Conservation (phyloP, 805 yeast species). For the Kuraishia borneana region DNA sequence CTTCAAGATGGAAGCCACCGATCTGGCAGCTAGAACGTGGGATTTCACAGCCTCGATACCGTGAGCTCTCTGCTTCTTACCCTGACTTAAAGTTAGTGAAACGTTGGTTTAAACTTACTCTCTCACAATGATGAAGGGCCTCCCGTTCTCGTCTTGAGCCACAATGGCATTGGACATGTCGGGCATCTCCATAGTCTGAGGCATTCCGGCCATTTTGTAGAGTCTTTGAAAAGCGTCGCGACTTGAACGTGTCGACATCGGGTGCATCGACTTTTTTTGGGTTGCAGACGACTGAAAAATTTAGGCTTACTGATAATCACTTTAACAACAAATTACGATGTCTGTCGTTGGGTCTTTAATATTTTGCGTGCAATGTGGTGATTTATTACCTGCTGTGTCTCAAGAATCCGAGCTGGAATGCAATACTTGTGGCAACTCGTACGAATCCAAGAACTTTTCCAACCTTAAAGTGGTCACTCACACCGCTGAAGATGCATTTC, state of each 20-base stretch:
- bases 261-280: background rate
- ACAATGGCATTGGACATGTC: conserved; percentile 97
- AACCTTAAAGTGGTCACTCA: conserved; percentile 78
- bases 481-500: conserved; percentile 90
- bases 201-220: conserved; percentile 9
- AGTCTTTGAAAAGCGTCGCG: background rate
- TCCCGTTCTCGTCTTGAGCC: conserved; percentile 98
- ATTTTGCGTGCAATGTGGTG: conserved; percentile 91
- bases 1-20: conserved; percentile 85
- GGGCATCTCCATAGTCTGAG: conserved; percentile 44
- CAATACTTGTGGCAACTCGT: conserved; percentile 31
- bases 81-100: conserved; percentile 16
- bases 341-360: conserved; percentile 93
- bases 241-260: background rate
- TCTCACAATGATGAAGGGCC: conserved; percentile 95
- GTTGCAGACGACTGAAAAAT: too few species aligned
- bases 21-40: conserved; percentile 89
- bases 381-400: conserved; percentile 62
- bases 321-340: too few species aligned
- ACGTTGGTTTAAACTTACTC: conserved; percentile 37
- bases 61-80: conserved; percentile 42
- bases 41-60: conserved; percentile 77
- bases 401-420: conserved; percentile 43
- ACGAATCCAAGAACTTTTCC: conserved; percentile 42
- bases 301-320: too few species aligned